Evolutionary conservation across 1,139 yeast genomes (phyloP), one percentile per base, ranked within the genome.

Genomic region (Sugiyamaella sp.): DNA sequence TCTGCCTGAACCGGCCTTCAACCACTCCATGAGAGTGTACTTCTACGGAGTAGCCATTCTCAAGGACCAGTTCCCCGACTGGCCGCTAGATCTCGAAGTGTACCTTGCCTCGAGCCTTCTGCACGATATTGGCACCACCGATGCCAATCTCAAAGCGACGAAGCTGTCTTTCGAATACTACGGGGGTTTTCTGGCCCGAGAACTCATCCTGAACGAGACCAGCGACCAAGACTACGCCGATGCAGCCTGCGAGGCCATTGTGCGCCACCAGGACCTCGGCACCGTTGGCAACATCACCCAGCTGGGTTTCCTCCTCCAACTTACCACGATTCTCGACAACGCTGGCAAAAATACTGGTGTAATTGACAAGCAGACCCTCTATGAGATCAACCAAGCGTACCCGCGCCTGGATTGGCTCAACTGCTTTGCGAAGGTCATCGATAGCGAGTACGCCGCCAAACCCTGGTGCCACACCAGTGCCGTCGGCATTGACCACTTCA

Each of bases 81-180:
- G 62, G 60, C 46, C 52, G 9, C 50, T 54, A 10, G 59, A 43
- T 39, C 51, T 54, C 9, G 61, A 57, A 38, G 59, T 58, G 4
- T 56, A 54, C 52, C 52, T 40, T 33, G 40, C 51, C 10, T 39
- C 61, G 4, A 24, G 56, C 24, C 41, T 60, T 44, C 48, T 61
- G 22, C 64, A 61, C 41, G 62, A 60, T 49, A 57, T 61, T 42
- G 64, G 63, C 41, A 57, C 63, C 21, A 59, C 61, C 8, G 57
- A 51, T 27, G 52, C 53, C 39, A 59, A 60, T 51, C 49, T 57
- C 35, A 42, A 51, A n/a, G 62, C 60, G 1, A 55, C 64, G 19
- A 59, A 60, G 46, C 53, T 61, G 46, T 59, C 63, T 38, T 60
- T 60, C 52, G 64, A 61, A 50, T 61, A 57, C 33, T 60, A 57